phyloP scores from a whole-genome alignment of 139 green algal genomes.

The Asterochloris erici region DNA sequence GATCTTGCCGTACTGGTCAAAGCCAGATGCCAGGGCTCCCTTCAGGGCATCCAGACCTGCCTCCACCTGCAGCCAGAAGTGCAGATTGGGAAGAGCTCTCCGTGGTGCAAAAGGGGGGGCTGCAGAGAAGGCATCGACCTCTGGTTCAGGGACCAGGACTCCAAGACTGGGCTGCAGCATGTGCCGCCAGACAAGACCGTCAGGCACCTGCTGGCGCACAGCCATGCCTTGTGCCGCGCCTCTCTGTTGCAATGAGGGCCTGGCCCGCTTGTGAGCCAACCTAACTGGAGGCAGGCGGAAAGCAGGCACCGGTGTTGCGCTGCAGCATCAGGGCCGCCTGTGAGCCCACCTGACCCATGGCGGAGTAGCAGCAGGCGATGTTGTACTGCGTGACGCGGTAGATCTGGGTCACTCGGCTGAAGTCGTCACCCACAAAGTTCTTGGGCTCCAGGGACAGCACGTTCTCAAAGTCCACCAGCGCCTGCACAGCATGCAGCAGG shows the following conservation, averaged over 20 bases:
- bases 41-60: slow-evolving; percentile 82
- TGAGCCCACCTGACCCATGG: slow-evolving; percentile 53
- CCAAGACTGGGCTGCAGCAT: neutral
- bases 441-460: slow-evolving; percentile 89
- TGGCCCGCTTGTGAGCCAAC: neutral
- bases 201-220: neutral
- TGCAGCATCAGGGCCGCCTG: neutral
- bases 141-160: neutral
- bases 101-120: no score
- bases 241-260: neutral
- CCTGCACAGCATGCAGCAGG: slow-evolving; percentile 24
- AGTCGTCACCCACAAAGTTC: slow-evolving; percentile 92
- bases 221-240: neutral
- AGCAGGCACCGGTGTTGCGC: neutral
- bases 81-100: neutral
- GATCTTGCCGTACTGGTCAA: slow-evolving; percentile 92
- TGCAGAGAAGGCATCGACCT: neutral
- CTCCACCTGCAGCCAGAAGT: slow-evolving; percentile 58
- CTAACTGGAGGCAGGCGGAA: neutral
- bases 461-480: slow-evolving; percentile 96
- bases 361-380: slow-evolving; percentile 96
- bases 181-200: neutral
- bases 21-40: slow-evolving; percentile 75
- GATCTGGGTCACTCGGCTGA: slow-evolving; percentile 80
- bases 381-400: slow-evolving; percentile 97